Conservation (phyloP, 2,329 filamentous ascomycete genomes). For the Zasmidium citrigriseum region DNA sequence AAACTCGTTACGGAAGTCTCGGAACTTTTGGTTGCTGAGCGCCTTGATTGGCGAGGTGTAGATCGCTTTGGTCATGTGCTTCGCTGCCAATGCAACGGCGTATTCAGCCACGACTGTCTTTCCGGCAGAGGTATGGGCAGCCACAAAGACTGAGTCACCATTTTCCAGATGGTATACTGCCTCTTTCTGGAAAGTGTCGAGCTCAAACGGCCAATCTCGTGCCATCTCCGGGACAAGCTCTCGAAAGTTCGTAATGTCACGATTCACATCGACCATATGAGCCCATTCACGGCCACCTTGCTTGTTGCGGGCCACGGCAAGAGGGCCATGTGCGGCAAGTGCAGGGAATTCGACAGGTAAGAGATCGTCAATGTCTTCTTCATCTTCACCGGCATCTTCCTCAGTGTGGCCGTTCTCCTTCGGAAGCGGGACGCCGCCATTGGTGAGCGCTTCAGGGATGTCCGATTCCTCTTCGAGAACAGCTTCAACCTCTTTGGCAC, state of each 20-base stretch:
- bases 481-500: conserved; percentile 70
- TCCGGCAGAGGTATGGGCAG: conserved; percentile 93
- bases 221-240: conserved; percentile 97
- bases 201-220: conserved; percentile 91
- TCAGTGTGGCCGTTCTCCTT: conserved; percentile 45
- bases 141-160: conserved; percentile 96
- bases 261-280: conserved; percentile 95
- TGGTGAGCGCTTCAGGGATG: conserved; percentile 38
- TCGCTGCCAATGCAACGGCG: conserved; percentile 91
- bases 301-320: conserved; percentile 70
- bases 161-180: conserved; percentile 96
- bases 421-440: conserved; percentile 31
- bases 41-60: conserved; percentile 99
- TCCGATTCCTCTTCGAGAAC: conserved; percentile 56
- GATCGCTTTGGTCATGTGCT: conserved; percentile 99
- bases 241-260: conserved; percentile 89
- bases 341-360: conserved; percentile 92
- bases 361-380: conserved; percentile 76
- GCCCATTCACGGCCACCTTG: conserved; percentile 88
- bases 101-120: conserved; percentile 99
- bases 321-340: conserved; percentile 76
- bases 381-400: conserved; percentile 44
- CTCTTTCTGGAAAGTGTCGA: conserved; percentile 98
- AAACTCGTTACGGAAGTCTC: conserved; percentile 87
- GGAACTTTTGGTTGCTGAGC: conserved; percentile 96